Evolutionary conservation across 2,329 filamentous ascomycete genomes (phyloP).

Genomic region (Metarhizium robertsii): DNA sequence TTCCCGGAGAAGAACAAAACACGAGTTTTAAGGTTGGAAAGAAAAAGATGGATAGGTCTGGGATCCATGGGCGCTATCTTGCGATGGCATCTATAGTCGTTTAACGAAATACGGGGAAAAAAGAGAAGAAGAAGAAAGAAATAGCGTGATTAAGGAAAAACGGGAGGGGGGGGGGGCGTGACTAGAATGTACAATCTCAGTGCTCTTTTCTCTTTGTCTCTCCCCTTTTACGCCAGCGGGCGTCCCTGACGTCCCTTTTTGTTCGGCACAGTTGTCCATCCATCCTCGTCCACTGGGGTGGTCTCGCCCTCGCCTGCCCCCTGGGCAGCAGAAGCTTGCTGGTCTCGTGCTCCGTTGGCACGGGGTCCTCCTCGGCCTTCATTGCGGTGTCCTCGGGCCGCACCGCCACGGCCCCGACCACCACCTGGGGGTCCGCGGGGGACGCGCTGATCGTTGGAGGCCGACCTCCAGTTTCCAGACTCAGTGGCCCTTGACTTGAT

Average conservation of each 20-base stretch:
- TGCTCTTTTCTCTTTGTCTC: conserved; percentile 11
- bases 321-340: conserved; percentile 24
- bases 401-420: conserved; percentile 22
- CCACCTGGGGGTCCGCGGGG: conserved; percentile 32
- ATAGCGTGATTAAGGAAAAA: neutral
- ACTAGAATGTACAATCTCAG: conserved; percentile 25
- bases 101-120: neutral
- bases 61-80: conserved; percentile 17
- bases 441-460: conserved; percentile 38
- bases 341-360: conserved; percentile 35
- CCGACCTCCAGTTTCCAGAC: conserved; percentile 50
- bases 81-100: conserved; percentile 26
- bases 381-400: conserved; percentile 32
- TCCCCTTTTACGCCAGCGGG: conserved; percentile 13
- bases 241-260: conserved; percentile 29
- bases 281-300: conserved; percentile 43
- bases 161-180: neutral
- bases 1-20: neutral
- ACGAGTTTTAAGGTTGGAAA: neutral
- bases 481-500: conserved; percentile 47
- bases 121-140: neutral
- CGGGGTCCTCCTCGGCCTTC: conserved; percentile 34
- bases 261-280: conserved; percentile 49
- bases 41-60: conserved; percentile 7
- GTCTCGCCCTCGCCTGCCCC: conserved; percentile 19